phyloP scores from a whole-genome alignment of 2,329 filamentous ascomycete species.

The Monosporascus sp. region DNA sequence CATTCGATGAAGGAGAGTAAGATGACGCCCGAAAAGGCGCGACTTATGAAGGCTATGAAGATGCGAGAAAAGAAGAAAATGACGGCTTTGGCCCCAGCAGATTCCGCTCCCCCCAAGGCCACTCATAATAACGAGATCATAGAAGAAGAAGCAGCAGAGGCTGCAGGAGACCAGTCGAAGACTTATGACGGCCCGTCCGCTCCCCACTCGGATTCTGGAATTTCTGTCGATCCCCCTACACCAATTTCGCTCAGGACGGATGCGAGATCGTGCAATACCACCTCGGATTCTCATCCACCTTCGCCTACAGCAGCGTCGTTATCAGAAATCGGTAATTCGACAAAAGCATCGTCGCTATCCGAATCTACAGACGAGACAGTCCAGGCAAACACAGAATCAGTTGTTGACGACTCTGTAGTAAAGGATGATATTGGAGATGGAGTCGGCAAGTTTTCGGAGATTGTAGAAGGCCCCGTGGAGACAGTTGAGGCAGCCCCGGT shows the following conservation, averaged over 20 bases:
- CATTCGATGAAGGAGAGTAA: slow-evolving; percentile 35
- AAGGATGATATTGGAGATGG: neutral
- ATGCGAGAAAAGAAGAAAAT: slow-evolving; percentile 69
- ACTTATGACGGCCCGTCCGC: slow-evolving; percentile 27
- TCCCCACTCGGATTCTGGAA: slow-evolving; percentile 49
- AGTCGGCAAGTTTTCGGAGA: slow-evolving; percentile 5
- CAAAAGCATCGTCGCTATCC: slow-evolving; percentile 59
- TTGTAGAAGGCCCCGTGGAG: neutral
- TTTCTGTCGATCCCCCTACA: slow-evolving; percentile 44
- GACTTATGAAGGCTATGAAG: slow-evolving; percentile 91
- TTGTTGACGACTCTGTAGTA: slow-evolving; percentile 5
- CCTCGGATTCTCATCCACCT: slow-evolving; percentile 52
- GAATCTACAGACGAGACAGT: slow-evolving; percentile 58
- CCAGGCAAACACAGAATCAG: slow-evolving; percentile 33
- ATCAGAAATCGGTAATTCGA: slow-evolving; percentile 54
- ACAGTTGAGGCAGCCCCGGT: slow-evolving; percentile 1
- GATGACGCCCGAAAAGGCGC: slow-evolving; percentile 83
- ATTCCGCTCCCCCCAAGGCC: slow-evolving; percentile 19
- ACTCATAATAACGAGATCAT: slow-evolving; percentile 16
- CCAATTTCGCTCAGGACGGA: slow-evolving; percentile 34
- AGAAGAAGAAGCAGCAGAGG: slow-evolving; percentile 19
- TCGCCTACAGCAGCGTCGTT: slow-evolving; percentile 46
- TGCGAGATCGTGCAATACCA: slow-evolving; percentile 40
- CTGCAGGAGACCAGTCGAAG: slow-evolving; percentile 18
- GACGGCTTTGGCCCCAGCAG: slow-evolving; percentile 22